Base-by-base conservation (phyloP, 1,284 basidiomycete species). In the Leccinum angustisporum region DNA sequence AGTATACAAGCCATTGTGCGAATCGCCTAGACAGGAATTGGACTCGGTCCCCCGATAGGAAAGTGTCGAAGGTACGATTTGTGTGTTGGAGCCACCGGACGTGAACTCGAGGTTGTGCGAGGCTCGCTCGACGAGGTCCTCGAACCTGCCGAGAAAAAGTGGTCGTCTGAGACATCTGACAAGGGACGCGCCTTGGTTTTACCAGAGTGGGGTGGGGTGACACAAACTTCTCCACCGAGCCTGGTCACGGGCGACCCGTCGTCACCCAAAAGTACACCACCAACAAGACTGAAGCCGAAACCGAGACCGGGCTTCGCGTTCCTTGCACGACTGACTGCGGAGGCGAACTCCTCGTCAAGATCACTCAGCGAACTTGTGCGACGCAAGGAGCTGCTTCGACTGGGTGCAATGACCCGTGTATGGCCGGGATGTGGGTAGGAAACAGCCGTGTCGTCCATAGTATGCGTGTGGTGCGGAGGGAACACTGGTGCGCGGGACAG, bases 301-400 rank as follows among this genome's bases (percentile, higher is more conserved):
- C 82, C 81, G 7, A 81, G 73, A 21, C 80, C 81, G 18, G 79
- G 78, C 34, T 79, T 76, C 5, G 78, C 73, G 34, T 76, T 78
- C 54, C 80, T 73, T 16, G 81, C 81, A 30, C 79, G 74, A 50
- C 79, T 74, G 16, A 84, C 70, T 10, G 81, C 82, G 7, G 78
- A 78, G 14, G 77, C 83, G 61, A 90, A 90, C 68, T 86, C 87
- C 36, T 85, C 84, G 56, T 90, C 90, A 25, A 93, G 76, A 69
- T 92, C 90, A 0, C 88, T 88, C 76, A 91, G 81, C 0, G 89
- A 91, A 36, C 84, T 87, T 18, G 86, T 90, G 34, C 90, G 81
- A 34, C 88, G 80, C 56, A 91, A 67, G 3, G 81, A 83, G 61
- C 80, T 81, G 69, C 81, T 83, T 36, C 88, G 78, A 61, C 83